Base-by-base conservation (phyloP, 768 basidiomycete species). In the Termitomyces sp. region DNA sequence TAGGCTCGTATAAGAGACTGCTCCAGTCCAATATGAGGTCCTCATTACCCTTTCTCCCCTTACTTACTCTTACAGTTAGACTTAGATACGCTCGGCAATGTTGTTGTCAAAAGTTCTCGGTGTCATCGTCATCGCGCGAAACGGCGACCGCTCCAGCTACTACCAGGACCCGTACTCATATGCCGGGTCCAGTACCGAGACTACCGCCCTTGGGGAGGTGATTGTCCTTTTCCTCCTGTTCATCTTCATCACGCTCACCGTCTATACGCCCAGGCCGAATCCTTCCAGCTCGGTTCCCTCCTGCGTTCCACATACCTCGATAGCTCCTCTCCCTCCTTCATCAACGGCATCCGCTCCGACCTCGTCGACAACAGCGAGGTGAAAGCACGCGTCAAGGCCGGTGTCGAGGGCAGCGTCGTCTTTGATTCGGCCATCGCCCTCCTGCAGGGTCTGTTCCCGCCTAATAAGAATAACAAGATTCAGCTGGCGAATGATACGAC, bases 401-500 rank as follows among this genome's bases (percentile, higher is more conserved):
- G 91, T 45, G 86, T 85, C 50, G 92, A 95, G 68, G 91, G 92
- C 46, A 77, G 84, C n/a, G 86, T 89, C 51, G 90, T 93, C 63
- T 90, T 91, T 71, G 91, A 94, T 77, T 89, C 88, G 6, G 86
- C 90, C 32, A 87, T 89, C 53, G 91, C 92, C 31, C 77, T 92
- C 53, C 81, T 92, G 41, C 93, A 95, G 72, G 91, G 92, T 42
- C 77, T 94, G 48, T 92, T 86, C 80, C 92, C 92, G 23, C 90
- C 92, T n/a, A 88, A 81, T 67, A 72, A 76, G 10, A 77, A 81
- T 37, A 89, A 90, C 73, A 85, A 81, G 66, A 87, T 89, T 62
- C 77, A 77, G 6, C 84, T 95, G 16, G 92, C 92, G 2, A 91
- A 95, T 61, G 89, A 85, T 55, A 83, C 84, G 14, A 82, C 77